Base-by-base conservation (phyloP, 2,329 filamentous ascomycete species). In the Cadophora sp. region DNA sequence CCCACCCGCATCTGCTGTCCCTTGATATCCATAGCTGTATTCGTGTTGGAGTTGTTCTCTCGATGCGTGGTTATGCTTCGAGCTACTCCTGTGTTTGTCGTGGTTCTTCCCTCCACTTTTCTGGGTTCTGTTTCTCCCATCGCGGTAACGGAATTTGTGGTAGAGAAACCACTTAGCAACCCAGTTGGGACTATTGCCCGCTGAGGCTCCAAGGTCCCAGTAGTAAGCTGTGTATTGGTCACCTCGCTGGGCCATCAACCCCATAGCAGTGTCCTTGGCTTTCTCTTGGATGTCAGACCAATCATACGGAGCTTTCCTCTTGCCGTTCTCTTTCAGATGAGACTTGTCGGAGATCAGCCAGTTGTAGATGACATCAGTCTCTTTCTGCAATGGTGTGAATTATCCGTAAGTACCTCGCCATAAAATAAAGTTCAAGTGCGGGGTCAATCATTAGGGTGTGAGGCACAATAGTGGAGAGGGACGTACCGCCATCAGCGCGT, bases 111-210 rank as follows among this genome's bases (percentile, higher is more conserved):
- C 51, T 29, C 37, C 53, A 63, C 51, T 59, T 27, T 68, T 73
- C 48, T 63, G 61, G 14, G 46, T 74, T 62, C 74, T 69, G 60
- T 78, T 78, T 34, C 76, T 71, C 4, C 76, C 76, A 68, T 78
- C 76, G 58, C 76, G 71, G 58, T 78, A 77, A 22, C 76, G 75
- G 60, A 78, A 78, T 63, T 78, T 78, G 55, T 78, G 76, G 62
- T 78, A 78, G 3, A 78, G 68, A 55, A 77, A 78, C 76, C 76
- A 77, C 60, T 72, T 72, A 29, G 76, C 76, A 46, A 78, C 75
- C 76, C 76, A 78, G 48, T 78, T 78, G 11, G 73, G 73, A 31
- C 72, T 19, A 12, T 61, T 7, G 70, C 24, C 43, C 6, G 7
- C 8, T 26, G 27, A 22, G 11, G 4, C n/a, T n/a, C 40, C 76